These are phyloP conservation scores for Zasmidium cellare DNA, from an alignment of 2,329 filamentous ascomycete genomes.

Conservation along the genomic window DNA sequence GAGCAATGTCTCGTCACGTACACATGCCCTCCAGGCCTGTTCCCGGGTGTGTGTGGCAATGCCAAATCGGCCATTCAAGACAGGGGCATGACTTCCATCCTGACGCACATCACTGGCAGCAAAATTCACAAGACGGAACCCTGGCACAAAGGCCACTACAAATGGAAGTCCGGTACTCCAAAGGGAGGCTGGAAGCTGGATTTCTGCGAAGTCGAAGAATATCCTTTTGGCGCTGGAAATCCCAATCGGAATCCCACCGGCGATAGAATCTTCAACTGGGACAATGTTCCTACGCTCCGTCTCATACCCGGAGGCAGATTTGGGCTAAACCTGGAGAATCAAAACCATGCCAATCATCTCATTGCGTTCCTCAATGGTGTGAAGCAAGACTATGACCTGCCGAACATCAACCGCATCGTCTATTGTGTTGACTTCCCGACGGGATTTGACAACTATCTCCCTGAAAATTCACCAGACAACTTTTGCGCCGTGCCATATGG, in stretches of 20 bases:
- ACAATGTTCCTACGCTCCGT: neutral
- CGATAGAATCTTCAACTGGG: neutral
- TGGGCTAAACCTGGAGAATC: neutral
- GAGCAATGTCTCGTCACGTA: neutral
- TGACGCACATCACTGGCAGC: neutral
- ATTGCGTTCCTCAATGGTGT: neutral
- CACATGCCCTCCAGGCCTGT: neutral
- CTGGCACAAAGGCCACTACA: neutral
- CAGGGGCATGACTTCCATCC: neutral
- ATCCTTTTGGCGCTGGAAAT: constrained; percentile 1
- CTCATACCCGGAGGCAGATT: neutral
- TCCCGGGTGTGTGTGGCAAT: neutral
- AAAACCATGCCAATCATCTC: neutral
- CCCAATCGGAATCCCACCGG: neutral
- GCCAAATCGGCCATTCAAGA: constrained; percentile 2
- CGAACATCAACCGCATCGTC: constrained; percentile 1
- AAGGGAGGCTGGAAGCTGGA: constrained; percentile 4
- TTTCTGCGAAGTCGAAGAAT: constrained; percentile 1
- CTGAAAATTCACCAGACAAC: neutral
- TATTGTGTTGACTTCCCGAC: constrained; percentile 1
- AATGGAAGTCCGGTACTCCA: neutral
- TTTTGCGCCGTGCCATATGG: constrained; percentile 2
- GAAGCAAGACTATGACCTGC: neutral
- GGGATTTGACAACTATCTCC: neutral
- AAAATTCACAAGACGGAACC: neutral